Conservation (phyloP, 2,329 filamentous ascomycete genomes). For the Penicillium sp. region DNA sequence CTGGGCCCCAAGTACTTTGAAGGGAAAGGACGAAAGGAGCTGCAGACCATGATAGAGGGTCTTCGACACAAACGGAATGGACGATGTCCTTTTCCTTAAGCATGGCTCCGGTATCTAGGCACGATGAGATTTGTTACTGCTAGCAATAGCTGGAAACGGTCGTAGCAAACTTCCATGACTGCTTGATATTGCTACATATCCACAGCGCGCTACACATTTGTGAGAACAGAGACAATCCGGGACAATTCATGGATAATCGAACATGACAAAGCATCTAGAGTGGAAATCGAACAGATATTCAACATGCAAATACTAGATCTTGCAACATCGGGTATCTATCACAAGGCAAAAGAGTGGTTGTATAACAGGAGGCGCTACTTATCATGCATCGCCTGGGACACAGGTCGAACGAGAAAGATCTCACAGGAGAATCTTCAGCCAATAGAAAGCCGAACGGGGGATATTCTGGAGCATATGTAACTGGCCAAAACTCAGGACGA, state of each 20-base stretch:
- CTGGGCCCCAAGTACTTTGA: conserved; percentile 55
- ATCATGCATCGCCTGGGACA: neutral
- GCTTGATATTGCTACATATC: too few relatives aligned
- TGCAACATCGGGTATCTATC: conserved; percentile 29
- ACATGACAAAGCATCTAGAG: neutral
- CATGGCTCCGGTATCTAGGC: too few relatives aligned
- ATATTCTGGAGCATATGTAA: too few relatives aligned
- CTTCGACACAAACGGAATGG: conserved; percentile 38
- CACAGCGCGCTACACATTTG: too few relatives aligned
- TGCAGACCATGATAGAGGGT: conserved; percentile 35
- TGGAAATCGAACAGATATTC: neutral
- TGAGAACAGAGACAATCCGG: too few relatives aligned
- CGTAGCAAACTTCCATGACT: too few relatives aligned
- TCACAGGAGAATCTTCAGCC: conserved; percentile 2
- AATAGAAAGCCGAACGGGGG: conserved; percentile 5
- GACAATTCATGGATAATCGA: conserved; percentile 2
- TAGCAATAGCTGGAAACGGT: too few relatives aligned
- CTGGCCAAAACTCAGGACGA: too few relatives aligned
- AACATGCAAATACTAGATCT: conserved; percentile 11
- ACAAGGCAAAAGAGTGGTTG: too few relatives aligned
- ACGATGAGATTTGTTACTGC: too few relatives aligned
- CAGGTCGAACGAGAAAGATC: neutral
- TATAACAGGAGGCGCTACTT: conserved; percentile 2
- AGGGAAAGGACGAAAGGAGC: conserved; percentile 43
- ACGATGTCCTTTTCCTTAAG: conserved; percentile 45